These are phyloP conservation scores for Podila minutissima DNA, from an alignment of 192 early-diverging fungal genomes.

Conservation along the genomic window DNA sequence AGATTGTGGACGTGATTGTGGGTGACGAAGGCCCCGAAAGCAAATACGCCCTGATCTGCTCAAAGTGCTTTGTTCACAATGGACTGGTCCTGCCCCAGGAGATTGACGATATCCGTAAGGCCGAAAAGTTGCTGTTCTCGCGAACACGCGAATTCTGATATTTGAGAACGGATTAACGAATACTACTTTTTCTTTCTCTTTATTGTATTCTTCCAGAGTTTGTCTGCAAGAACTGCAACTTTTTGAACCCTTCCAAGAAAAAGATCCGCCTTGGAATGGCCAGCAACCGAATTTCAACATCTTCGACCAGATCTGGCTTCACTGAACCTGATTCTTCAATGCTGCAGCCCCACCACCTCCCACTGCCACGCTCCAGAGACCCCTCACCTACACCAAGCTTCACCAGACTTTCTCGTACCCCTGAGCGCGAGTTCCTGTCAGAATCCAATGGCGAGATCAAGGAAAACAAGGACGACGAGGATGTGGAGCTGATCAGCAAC, in stretches of 20 bases:
- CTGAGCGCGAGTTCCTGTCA: background rate
- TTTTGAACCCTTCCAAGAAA: conserved; percentile 62
- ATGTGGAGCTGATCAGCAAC: conserved; percentile 35
- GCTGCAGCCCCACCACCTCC: conserved; percentile 20
- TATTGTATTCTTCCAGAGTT: conserved; percentile 53
- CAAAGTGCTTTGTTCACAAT: conserved; percentile 91
- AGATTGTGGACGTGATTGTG: conserved; percentile 90
- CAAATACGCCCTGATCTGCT: conserved; percentile 95
- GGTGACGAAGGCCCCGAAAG: conserved; percentile 90
- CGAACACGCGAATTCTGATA: too few relatives aligned
- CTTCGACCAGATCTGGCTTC: background rate
- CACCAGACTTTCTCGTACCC: conserved; percentile 4
- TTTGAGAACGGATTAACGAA: too few relatives aligned
- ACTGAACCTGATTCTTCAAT: conserved; percentile 23
- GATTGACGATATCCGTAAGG: conserved; percentile 74
- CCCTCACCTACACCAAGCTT: conserved; percentile 32
- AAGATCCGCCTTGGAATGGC: conserved; percentile 6
- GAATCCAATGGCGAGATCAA: background rate
- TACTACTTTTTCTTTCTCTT: background rate
- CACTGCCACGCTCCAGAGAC: conserved; percentile 38
- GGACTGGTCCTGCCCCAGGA: conserved; percentile 89
- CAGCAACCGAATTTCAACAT: background rate
- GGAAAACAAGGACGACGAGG: background rate
- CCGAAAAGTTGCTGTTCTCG: background rate
- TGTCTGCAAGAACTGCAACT: conserved; percentile 63